Base-by-base conservation (phyloP, 1,284 basidiomycete species). In the Crucibulum parvulum region DNA sequence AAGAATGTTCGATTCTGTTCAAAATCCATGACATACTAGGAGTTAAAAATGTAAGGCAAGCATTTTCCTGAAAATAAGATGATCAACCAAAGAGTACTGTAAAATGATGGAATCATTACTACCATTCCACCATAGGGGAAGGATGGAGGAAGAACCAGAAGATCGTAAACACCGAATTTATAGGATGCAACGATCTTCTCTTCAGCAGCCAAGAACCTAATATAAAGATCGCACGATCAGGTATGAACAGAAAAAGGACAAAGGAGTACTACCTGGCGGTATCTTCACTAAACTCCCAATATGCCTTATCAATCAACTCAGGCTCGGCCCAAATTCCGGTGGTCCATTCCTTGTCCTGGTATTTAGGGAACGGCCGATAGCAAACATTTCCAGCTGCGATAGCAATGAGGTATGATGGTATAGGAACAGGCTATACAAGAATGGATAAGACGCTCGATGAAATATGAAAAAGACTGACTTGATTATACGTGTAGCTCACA, bases 121-220 rank as follows among this genome's bases (percentile, higher is more conserved):
- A 91, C 90, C 94, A 94, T 92, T 65, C 94, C 93, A 39, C 93
- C 93, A 72, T 93, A 98, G 0, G 96, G 96, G 84, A 98, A 99
- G 0, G 93, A 93, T 13, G 95, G 92, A 0, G 97, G 97, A 7
- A 98, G 82, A n/a, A 99, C 92, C 36, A 99, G 82, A 7, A 96
- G 78, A 74, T 98, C 96, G 71, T 96, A 98, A 3, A 96, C 90
- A 2, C 93, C 92, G 78, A 97, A 99, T 52, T 84, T 82, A 75
- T 99, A 99, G 0, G 86, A 81, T 0, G 84, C 86, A 2, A 94
- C 84, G 43, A 95, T 80, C 43, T 83, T 80, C 74, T 98, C 95
- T 50, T 94, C 95, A 11, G 83, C 85, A 1, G 84, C 82, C 65
- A 97, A 77, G 76, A 94, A 95, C 67, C 91, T 92, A 60, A n/a